Percentiles rank a stretch among this genome's conserved stretches.
Evolutionary conservation across 1,284 basidiomycete species (phyloP).

Genomic region (Tetrapyrgos nigripes): DNA sequence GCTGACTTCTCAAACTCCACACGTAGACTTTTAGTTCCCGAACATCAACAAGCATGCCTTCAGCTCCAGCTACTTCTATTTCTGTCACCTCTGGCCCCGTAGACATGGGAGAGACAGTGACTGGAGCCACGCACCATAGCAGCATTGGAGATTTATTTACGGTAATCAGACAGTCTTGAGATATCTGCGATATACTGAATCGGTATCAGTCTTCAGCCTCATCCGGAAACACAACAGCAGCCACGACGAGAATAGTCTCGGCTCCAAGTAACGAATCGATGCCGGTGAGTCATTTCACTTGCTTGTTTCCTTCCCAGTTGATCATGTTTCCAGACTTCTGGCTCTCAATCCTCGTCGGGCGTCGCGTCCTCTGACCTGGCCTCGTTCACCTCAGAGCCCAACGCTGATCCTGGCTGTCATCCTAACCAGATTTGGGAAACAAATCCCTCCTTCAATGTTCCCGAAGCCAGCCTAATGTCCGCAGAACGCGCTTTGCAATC

Average conservation of each 20-base stretch:
- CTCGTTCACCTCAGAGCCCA: neutral
- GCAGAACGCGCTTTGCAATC: constrained; percentile 18
- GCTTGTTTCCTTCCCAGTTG: neutral
- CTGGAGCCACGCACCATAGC: no score
- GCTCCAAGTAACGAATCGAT: neutral
- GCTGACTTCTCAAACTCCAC: no score
- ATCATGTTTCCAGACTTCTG: neutral
- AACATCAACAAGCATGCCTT: no score
- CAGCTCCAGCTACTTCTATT: no score
- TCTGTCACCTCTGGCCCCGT: no score
- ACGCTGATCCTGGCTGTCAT: neutral
- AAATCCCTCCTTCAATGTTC: neutral
- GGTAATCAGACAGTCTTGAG: neutral
- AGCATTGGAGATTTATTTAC: neutral
- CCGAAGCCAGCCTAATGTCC: constrained; percentile 6
- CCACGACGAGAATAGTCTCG: neutral
- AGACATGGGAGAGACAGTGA: no score
- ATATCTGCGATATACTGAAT: neutral
- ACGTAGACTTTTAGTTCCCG: no score
- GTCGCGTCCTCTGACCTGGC: neutral
- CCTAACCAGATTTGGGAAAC: neutral
- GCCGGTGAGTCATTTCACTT: neutral
- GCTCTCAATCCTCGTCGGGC: constrained; percentile 2
- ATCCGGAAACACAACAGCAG: neutral
- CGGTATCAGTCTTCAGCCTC: neutral